Percentiles rank a stretch among this genome's conserved stretches.
Conservation (phyloP, 148 eudicot species). For the Vaccinium macrocarpon region DNA sequence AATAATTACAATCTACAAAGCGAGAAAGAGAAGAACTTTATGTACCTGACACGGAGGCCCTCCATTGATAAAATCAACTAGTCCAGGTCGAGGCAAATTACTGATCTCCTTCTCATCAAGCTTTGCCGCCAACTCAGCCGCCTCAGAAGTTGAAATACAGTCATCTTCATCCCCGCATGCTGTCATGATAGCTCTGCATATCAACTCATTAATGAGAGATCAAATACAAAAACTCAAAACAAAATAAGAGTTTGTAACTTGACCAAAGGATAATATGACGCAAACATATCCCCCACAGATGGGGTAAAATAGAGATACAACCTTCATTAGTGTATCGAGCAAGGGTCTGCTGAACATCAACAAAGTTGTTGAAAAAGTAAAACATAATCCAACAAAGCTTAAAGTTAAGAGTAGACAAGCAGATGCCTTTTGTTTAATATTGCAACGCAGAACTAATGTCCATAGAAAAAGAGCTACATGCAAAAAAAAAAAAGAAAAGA, state of each 20-base stretch:
- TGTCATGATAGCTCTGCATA: constrained; percentile 71
- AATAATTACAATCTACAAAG: not conserved
- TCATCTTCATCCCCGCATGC: constrained; percentile 76
- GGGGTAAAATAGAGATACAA: not conserved
- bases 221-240: not conserved
- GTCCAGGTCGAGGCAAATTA: constrained; percentile 77
- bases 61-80: constrained; percentile 95
- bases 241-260: not conserved
- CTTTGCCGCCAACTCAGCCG: constrained; percentile 65
- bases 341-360: not conserved
- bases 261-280: not conserved
- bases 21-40: not conserved
- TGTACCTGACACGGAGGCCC: constrained; percentile 98
- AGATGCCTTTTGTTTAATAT: not conserved
- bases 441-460: not conserved
- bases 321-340: not conserved
- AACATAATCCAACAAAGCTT: not conserved
- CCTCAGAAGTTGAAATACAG: constrained; percentile 83
- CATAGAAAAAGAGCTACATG: not conserved
- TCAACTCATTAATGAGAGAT: not conserved
- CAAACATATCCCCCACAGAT: not conserved
- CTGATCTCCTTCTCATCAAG: constrained; percentile 51
- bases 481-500: not conserved
- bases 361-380: constrained; percentile 8
- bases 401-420: not conserved